Conservation (phyloP, 331 rosid species). For the Rosa hybrid region DNA sequence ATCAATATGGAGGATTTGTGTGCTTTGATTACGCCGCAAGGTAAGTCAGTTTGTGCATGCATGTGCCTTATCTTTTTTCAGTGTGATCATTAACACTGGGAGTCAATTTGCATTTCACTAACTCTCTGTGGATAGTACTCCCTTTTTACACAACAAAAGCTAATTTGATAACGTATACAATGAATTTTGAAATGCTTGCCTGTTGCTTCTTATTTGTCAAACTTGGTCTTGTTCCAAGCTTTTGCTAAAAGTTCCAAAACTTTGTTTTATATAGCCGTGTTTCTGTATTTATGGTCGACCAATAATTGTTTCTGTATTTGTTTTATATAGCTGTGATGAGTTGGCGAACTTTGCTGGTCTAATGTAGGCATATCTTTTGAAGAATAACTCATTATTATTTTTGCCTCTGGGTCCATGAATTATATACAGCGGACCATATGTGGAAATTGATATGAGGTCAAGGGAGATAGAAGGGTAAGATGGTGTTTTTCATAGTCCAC, state of each 20-base stretch:
- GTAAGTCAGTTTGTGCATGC: constrained; percentile 27
- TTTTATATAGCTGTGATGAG: too few species aligned
- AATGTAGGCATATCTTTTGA: too few species aligned
- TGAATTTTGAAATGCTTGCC: not conserved
- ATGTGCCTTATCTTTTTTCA: not conserved
- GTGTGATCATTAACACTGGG: too few species aligned
- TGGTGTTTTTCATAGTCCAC: constrained; percentile 70
- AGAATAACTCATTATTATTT: not conserved
- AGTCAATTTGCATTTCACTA: not conserved
- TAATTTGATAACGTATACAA: not conserved
- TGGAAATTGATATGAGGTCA: constrained; percentile 59
- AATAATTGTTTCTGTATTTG: too few species aligned
- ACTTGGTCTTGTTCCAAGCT: not conserved
- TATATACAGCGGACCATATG: constrained; percentile 67
- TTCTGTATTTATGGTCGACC: too few species aligned
- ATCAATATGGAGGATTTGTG: constrained; percentile 52
- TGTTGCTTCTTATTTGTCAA: not conserved
- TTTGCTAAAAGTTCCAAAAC: too few species aligned
- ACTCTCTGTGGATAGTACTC: not conserved
- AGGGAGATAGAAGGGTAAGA: constrained; percentile 69
- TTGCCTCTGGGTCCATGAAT: not conserved
- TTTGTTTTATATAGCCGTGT: too few species aligned
- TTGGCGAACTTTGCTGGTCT: too few species aligned
- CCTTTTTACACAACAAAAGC: not conserved
- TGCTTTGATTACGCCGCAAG: constrained; percentile 92